Percentiles rank a stretch among this genome's conserved stretches.
Evolutionary conservation across 495 filamentous ascomycete genomes (phyloP).

Genomic region (Aspergillus cavernicola): DNA sequence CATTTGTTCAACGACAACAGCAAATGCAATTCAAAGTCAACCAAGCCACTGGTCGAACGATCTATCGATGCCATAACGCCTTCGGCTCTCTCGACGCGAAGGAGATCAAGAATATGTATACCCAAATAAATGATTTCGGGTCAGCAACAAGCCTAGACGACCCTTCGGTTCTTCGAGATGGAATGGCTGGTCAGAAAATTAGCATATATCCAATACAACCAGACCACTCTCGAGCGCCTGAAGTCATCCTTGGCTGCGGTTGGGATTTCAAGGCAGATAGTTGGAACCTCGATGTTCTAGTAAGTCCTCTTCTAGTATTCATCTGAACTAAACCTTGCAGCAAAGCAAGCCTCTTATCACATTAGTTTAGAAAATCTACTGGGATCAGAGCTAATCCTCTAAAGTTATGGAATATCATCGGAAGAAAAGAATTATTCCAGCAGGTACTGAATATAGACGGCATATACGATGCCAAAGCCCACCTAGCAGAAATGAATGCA

Average conservation of each 20-base stretch:
- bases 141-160: constrained; percentile 56
- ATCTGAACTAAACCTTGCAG: too few relatives aligned
- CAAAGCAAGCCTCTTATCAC: too few relatives aligned
- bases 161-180: not conserved
- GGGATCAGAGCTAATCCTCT: too few relatives aligned
- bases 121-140: constrained; percentile 80
- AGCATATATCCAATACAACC: constrained; percentile 32
- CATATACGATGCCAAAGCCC: constrained; percentile 26
- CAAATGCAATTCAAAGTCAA: constrained; percentile 26
- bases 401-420: constrained; percentile 41
- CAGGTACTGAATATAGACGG: constrained; percentile 19
- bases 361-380: too few relatives aligned
- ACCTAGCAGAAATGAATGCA: constrained; percentile 38
- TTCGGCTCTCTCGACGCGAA: constrained; percentile 24
- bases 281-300: constrained; percentile 39
- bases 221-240: constrained; percentile 35
- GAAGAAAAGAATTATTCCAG: constrained; percentile 35
- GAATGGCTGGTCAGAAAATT: constrained; percentile 4
- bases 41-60: not conserved
- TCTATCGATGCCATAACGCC: constrained; percentile 17
- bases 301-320: constrained; percentile 11
- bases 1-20: constrained; percentile 24
- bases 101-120: constrained; percentile 14
- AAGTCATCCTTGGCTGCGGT: constrained; percentile 31
- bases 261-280: constrained; percentile 36